phyloP scores from a whole-genome alignment of 129 eudicot genomes.

The Dittrichia graveolens region DNA sequence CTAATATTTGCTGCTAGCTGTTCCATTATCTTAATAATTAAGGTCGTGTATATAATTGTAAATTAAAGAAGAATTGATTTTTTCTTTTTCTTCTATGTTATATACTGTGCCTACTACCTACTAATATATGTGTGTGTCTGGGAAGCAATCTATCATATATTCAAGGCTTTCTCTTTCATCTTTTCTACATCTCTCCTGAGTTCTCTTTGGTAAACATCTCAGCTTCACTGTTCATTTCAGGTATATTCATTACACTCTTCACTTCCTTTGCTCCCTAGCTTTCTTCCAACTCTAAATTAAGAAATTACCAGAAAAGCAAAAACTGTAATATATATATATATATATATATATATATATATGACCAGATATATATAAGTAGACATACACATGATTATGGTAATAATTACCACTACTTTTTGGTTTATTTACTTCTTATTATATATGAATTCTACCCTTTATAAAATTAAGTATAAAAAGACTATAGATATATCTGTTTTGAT shows the following conservation, averaged over 20 bases:
- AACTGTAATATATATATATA: background rate
- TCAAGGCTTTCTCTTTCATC: constrained; percentile 26
- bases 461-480: too few species aligned
- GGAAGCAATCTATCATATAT: constrained; percentile 12
- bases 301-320: constrained; percentile 17
- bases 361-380: constrained; percentile 4
- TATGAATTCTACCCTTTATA: background rate
- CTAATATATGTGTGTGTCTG: constrained; percentile 22
- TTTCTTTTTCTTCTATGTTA: too few species aligned
- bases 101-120: background rate
- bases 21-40: too few species aligned
- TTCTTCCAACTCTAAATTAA: constrained; percentile 1
- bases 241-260: constrained; percentile 16
- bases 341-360: background rate
- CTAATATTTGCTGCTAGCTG: too few species aligned
- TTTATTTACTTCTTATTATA: background rate
- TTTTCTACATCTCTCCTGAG: background rate
- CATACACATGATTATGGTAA: constrained; percentile 18
- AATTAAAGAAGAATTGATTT: too few species aligned
- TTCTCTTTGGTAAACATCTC: constrained; percentile 21
- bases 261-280: constrained; percentile 20
- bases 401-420: constrained; percentile 10
- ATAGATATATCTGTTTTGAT: too few species aligned
- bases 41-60: too few species aligned
- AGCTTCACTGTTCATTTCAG: constrained; percentile 26